Evolutionary conservation across 352 stramenopile genomes (phyloP).

Genomic region (Phytophthora niederhauseri): DNA sequence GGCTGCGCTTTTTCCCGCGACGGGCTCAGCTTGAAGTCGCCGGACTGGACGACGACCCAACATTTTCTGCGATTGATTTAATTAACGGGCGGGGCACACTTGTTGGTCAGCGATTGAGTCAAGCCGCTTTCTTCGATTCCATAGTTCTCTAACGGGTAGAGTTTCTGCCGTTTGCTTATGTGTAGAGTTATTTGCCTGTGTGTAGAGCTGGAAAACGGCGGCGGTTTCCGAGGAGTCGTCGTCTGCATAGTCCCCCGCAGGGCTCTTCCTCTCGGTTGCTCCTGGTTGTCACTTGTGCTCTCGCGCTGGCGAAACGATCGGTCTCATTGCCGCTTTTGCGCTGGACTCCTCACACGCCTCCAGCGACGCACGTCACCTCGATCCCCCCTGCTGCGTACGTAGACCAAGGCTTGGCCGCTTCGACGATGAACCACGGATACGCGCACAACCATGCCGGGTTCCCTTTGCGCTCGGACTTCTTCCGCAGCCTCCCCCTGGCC

Average conservation of each 20-base stretch:
- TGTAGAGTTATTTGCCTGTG: conserved; percentile 6
- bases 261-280: conserved; percentile 13
- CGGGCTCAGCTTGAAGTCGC: conserved; percentile 30
- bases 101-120: conserved; percentile 8
- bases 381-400: background rate
- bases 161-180: conserved; percentile 16
- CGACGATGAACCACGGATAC: conserved; percentile 32
- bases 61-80: conserved; percentile 14
- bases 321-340: conserved; percentile 37
- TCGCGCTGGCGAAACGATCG: conserved; percentile 18
- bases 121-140: conserved; percentile 13
- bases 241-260: conserved; percentile 22
- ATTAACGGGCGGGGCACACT: conserved; percentile 15
- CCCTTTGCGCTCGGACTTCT: conserved; percentile 74
- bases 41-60: conserved; percentile 26
- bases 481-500: conserved; percentile 65
- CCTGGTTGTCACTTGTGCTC: conserved; percentile 15
- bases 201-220: conserved; percentile 4
- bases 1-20: background rate
- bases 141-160: conserved; percentile 12
- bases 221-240: conserved; percentile 28
- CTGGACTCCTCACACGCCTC: conserved; percentile 22
- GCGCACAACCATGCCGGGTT: conserved; percentile 41
- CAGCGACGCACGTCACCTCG: background rate
- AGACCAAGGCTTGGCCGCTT: background rate